Evolutionary conservation across 140 eudicot species (phyloP).

Genomic region (Stevia rebaudiana): DNA sequence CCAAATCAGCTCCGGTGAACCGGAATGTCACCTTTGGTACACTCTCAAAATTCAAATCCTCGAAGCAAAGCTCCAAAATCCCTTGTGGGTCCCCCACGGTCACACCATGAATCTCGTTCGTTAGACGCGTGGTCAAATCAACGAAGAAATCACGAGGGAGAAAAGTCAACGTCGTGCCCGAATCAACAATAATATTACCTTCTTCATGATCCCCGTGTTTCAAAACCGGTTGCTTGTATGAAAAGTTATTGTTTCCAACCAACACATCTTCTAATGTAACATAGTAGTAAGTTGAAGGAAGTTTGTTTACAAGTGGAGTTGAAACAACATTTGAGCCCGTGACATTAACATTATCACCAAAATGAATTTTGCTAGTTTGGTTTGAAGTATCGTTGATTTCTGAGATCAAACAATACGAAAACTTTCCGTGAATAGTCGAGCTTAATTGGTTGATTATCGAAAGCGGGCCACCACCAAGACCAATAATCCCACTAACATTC

Average conservation of each 20-base stretch:
- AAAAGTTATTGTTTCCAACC: constrained; percentile 27
- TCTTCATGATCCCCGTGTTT: not conserved
- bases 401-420: constrained; percentile 54
- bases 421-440: not conserved
- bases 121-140: constrained; percentile 7
- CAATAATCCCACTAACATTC: constrained; percentile 42
- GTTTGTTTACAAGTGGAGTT: constrained; percentile 36
- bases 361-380: constrained; percentile 43
- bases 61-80: constrained; percentile 22
- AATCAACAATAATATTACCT: constrained; percentile 57
- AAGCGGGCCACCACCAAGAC: constrained; percentile 58
- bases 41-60: not conserved
- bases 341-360: constrained; percentile 34
- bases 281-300: constrained; percentile 32
- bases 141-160: constrained; percentile 14
- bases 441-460: constrained; percentile 47
- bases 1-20: constrained; percentile 36
- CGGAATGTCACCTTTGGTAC: constrained; percentile 25
- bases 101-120: not conserved
- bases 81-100: constrained; percentile 17
- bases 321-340: constrained; percentile 33
- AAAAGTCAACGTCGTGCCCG: constrained; percentile 53
- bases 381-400: not conserved
- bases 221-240: not conserved
- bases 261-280: constrained; percentile 32